Base-by-base conservation (phyloP, 345 rosid genomes). In the Citrus cavaleriei region DNA sequence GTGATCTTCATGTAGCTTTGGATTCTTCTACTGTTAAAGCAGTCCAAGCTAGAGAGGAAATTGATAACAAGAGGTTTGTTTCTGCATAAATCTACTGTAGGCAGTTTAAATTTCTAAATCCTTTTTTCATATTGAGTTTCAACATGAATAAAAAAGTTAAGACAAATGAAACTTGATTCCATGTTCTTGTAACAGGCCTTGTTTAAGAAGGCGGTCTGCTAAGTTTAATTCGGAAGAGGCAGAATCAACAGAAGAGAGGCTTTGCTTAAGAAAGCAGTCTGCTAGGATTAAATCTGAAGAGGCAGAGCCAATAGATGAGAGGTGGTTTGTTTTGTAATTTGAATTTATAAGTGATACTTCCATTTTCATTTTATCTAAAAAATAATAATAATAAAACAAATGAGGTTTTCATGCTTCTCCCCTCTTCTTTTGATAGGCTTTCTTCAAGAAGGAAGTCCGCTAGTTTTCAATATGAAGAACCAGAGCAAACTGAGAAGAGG, bases 21-120 rank as follows among this genome's bases (percentile, higher is more conserved):
- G 83, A 64, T 46, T 66, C 68, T 80, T 76, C 77, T 51, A 69
- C 54, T 42, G 73, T 49, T 77, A 77, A 70, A 68, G 69, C 78
- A 79, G 59, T 72, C 69, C 85, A 85, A 64, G 59, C 75, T 71
- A 76, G 80, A 77, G 83, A 72, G 79, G 64, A 72, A 59, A 63
- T 74, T 74, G 85, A 82, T 21, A 78, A 77, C 71, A 77, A 76
- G 38, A 80, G 94, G 94, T 91, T 65, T 72, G 80, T 76, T 66
- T 62, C 55, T 68, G 35, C 67, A 24, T 68, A 59, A 34, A 32
- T 70, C 25, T 10, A 42, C 55, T 38, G 19, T 71, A 57, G 61
- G 68, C 80, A n/a, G 61, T 66, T 66, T 76, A 55, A 66, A 35
- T 63, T 58, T 78, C 21, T n/a, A 27, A 42, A 42, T 78, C 66